Evolutionary conservation across 352 stramenopile species (phyloP).

Genomic region (Aphanomyces cochlioides): DNA sequence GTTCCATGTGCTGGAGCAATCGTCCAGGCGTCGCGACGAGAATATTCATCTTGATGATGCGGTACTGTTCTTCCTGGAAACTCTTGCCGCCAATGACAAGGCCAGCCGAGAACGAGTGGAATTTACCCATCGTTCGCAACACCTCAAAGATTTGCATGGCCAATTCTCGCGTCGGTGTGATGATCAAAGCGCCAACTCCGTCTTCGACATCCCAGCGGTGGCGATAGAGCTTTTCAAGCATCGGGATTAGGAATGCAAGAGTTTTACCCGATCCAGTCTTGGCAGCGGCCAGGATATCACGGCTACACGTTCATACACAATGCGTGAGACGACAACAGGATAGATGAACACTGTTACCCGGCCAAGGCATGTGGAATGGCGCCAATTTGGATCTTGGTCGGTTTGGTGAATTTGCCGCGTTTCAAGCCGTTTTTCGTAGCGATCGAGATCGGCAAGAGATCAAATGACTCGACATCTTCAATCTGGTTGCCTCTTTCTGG

Average conservation of each 20-base stretch:
- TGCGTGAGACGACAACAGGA: not conserved
- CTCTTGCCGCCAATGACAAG: conserved; percentile 97
- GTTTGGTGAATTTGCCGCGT: conserved; percentile 75
- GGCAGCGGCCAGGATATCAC: conserved; percentile 89
- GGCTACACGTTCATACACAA: conserved; percentile 30
- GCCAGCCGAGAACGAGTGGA: conserved; percentile 94
- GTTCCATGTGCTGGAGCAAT: conserved; percentile 98
- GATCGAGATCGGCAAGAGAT: conserved; percentile 79
- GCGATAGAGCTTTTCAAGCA: conserved; percentile 89
- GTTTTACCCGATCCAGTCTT: conserved; percentile 95
- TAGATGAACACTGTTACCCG: conserved; percentile 31
- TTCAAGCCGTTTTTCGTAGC: conserved; percentile 62
- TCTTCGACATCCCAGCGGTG: conserved; percentile 87
- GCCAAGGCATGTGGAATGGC: conserved; percentile 83
- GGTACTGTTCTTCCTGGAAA: conserved; percentile 91
- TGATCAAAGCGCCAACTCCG: conserved; percentile 94
- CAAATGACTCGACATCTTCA: conserved; percentile 69
- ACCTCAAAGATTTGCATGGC: conserved; percentile 99
- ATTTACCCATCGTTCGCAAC: conserved; percentile 92
- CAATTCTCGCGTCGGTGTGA: conserved; percentile 98
- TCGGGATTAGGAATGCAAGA: conserved; percentile 85
- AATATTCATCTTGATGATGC: conserved; percentile 95
- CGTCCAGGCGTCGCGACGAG: conserved; percentile 96
- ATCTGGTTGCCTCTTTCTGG: conserved; percentile 77
- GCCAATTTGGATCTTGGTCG: conserved; percentile 87